Base-by-base conservation (phyloP, 177 flowering plant species). In the Vitis hybrid region DNA sequence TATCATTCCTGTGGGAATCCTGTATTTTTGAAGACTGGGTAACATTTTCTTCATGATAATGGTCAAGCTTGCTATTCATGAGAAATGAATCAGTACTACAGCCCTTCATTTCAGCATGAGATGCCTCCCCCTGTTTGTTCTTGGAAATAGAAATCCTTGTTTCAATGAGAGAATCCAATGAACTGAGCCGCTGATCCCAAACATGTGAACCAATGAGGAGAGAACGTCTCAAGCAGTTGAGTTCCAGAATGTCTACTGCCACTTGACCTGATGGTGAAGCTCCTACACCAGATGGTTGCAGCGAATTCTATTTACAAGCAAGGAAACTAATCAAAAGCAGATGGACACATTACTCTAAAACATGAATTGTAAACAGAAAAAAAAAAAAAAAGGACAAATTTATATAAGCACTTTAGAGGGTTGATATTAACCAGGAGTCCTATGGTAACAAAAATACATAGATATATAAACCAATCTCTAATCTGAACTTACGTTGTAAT, bases 161-260 rank as follows among this genome's bases (percentile, higher is more conserved):
- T 71, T 71, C 79, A 51, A 89, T 80, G 21, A 86, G 84, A 69
- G 92, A 83, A 56, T 91, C 85, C 71, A 95, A 72, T 17, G 87
- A 77, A 75, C 71, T 71, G 13, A 96, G 86, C 52, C 85, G 86
- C 13, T 80, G 87, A 78, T 93, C 89, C 99, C 98, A 96, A 75
- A 85, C 82, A 69, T 81, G 87, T 2, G 91, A 87, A 75, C 87
- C 89, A 72, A 96, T 78, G 13, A 91, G 60, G 62, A 96, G 91
- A 52, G 90, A 83, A 56, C 84, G 91, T 66, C 90, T 83, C 80
- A 96, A 69, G 19, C 86, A 84, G 75, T 89, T 93, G 13, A 93
- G 84, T 62, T 93, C 97, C 32, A 93, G 81, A 75, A 96, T 80
- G 80, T 93, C 98, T 1, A 83, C 34, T 59, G 71, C 32, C 23